Conservation (phyloP, 1,139 yeast species). For the Meyerozyma smithsonii region DNA sequence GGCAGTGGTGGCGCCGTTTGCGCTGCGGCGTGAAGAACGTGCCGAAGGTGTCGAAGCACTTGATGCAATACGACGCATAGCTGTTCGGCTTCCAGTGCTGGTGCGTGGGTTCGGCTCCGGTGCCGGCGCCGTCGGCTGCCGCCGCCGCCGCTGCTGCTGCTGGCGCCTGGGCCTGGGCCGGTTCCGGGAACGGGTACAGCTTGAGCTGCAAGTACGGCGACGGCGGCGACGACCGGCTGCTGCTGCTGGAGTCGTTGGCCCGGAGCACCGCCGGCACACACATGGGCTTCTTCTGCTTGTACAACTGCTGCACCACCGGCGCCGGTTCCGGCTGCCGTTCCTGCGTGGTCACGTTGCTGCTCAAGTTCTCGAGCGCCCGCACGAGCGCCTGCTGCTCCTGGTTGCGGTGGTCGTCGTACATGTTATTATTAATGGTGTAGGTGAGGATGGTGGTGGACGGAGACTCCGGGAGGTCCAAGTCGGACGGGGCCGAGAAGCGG, state of each 20-base stretch:
- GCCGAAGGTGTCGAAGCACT: slow-evolving; percentile 35
- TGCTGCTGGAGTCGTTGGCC: slow-evolving; percentile 14
- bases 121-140: neutral
- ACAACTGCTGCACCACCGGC: slow-evolving; percentile 22
- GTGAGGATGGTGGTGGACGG: slow-evolving; percentile 10
- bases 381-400: slow-evolving; percentile 12
- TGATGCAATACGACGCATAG: slow-evolving; percentile 36
- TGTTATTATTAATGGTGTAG: slow-evolving; percentile 16
- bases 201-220: slow-evolving; percentile 1
- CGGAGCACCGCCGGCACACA: slow-evolving; percentile 41
- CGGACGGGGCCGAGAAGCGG: slow-evolving; percentile 21
- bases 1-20: slow-evolving; percentile 38
- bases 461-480: slow-evolving; percentile 5
- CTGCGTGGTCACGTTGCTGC: slow-evolving; percentile 19
- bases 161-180: neutral
- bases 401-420: slow-evolving; percentile 6
- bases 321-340: slow-evolving; percentile 12
- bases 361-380: slow-evolving; percentile 23
- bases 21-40: slow-evolving; percentile 24
- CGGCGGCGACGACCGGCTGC: slow-evolving; percentile 1
- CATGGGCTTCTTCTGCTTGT: slow-evolving; percentile 36
- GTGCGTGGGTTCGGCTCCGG: slow-evolving; percentile 37
- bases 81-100: slow-evolving; percentile 41
- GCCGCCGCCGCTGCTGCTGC: neutral
- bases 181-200: neutral